Evolutionary conservation across 2,329 filamentous ascomycete genomes (phyloP).

Genomic region (Graphium sp.): DNA sequence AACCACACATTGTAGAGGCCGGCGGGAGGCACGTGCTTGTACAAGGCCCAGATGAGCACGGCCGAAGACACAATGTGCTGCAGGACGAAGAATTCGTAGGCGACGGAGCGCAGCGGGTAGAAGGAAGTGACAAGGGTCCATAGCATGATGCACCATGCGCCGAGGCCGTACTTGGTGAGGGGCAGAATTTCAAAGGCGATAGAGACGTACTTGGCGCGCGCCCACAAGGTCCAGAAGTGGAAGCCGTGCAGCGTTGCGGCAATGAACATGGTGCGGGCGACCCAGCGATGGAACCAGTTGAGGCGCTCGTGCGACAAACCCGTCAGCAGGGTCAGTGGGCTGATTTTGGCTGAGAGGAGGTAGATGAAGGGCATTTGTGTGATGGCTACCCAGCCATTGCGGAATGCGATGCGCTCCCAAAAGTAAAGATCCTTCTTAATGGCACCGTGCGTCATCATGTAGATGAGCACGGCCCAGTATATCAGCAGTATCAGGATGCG

Average conservation of each 20-base stretch:
- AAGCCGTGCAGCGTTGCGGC: conserved; percentile 54
- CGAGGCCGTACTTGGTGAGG: conserved; percentile 49
- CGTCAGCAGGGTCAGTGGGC: conserved; percentile 39
- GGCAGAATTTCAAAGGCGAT: conserved; percentile 43
- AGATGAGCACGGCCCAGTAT: conserved; percentile 43
- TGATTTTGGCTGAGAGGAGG: conserved; percentile 42
- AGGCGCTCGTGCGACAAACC: conserved; percentile 52
- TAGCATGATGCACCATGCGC: conserved; percentile 46
- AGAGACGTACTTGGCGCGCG: conserved; percentile 37
- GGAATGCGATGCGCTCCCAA: conserved; percentile 49
- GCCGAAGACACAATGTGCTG: conserved; percentile 49
- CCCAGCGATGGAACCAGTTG: conserved; percentile 62
- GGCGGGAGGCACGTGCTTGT: conserved; percentile 42
- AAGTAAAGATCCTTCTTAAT: conserved; percentile 34
- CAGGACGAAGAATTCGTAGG: conserved; percentile 52
- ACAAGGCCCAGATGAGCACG: conserved; percentile 45
- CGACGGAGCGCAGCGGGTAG: conserved; percentile 45
- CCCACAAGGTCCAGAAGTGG: conserved; percentile 51
- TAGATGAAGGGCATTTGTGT: conserved; percentile 49
- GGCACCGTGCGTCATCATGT: conserved; percentile 34
- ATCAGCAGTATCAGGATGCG: conserved; percentile 31
- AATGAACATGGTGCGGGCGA: conserved; percentile 50
- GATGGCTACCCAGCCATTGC: conserved; percentile 49
- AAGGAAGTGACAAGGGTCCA: conserved; percentile 50
- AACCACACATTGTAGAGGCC: conserved; percentile 50